Evolutionary conservation across 768 basidiomycete genomes (phyloP).

Genomic region (Suillus tomentosus): DNA sequence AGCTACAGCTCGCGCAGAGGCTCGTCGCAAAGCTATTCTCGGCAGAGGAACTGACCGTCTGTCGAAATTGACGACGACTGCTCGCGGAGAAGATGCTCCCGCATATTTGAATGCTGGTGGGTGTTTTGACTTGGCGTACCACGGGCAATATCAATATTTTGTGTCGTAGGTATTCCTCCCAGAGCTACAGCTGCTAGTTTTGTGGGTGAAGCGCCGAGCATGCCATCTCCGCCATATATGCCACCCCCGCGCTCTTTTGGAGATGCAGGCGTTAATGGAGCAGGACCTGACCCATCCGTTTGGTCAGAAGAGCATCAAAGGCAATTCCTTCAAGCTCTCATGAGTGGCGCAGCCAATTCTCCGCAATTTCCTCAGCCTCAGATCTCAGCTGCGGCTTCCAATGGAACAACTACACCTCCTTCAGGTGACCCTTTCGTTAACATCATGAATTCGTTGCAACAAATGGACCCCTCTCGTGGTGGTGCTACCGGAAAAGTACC

Average conservation of each 20-base stretch:
- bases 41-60: constrained; percentile 72
- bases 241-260: constrained; percentile 27
- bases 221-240: constrained; percentile 32
- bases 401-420: constrained; percentile 22
- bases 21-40: constrained; percentile 76
- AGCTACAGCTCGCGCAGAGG: constrained; percentile 73
- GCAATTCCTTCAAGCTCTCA: constrained; percentile 67
- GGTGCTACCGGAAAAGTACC: constrained; percentile 31
- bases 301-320: constrained; percentile 73
- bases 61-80: constrained; percentile 75
- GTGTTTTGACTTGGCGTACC: not conserved
- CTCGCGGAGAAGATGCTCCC: constrained; percentile 68
- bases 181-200: constrained; percentile 29
- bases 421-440: constrained; percentile 50
- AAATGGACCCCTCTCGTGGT: constrained; percentile 28
- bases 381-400: constrained; percentile 11
- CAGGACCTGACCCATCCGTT: constrained; percentile 52
- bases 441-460: constrained; percentile 37
- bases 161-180: constrained; percentile 16
- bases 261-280: constrained; percentile 20
- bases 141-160: not conserved
- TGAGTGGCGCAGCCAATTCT: constrained; percentile 40
- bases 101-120: constrained; percentile 53
- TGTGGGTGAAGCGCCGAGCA: constrained; percentile 38
- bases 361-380: constrained; percentile 21